Evolutionary conservation across 495 filamentous ascomycete species (phyloP).

Genomic region (Aspergillus haitiensis): DNA sequence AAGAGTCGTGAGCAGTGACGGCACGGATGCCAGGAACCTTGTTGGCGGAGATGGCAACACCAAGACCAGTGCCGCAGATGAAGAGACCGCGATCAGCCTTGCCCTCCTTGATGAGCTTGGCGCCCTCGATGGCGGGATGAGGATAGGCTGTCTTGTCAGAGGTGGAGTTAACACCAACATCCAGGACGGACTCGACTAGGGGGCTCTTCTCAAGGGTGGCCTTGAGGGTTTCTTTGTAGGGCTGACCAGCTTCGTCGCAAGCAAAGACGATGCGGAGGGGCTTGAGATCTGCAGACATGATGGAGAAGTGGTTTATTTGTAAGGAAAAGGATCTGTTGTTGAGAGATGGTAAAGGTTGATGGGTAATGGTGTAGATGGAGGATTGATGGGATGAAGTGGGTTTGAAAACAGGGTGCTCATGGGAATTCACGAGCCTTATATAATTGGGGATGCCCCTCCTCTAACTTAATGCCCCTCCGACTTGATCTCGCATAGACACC

Average conservation of each 20-base stretch:
- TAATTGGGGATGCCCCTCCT: background rate
- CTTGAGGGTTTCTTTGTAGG: slow-evolving; percentile 79
- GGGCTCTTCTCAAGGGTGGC: slow-evolving; percentile 65
- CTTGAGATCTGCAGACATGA: slow-evolving; percentile 42
- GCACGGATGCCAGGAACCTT: slow-evolving; percentile 83
- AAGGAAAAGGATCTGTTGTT: no score
- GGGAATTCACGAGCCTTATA: slow-evolving; percentile 1
- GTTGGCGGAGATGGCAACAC: slow-evolving; percentile 84
- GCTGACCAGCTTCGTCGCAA: slow-evolving; percentile 72
- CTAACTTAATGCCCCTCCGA: background rate
- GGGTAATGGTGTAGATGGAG: slow-evolving; percentile 1
- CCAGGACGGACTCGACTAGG: slow-evolving; percentile 65
- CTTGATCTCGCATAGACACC: background rate
- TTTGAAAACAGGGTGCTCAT: slow-evolving; percentile 1
- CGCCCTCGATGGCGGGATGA: slow-evolving; percentile 71
- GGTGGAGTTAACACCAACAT: slow-evolving; percentile 64
- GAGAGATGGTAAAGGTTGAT: background rate
- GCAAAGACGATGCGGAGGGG: slow-evolving; percentile 61
- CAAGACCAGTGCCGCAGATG: slow-evolving; percentile 85
- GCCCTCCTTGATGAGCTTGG: slow-evolving; percentile 64
- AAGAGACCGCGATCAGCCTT: slow-evolving; percentile 75
- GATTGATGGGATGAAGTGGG: background rate
- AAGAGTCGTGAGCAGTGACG: slow-evolving; percentile 84
- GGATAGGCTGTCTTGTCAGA: slow-evolving; percentile 83
- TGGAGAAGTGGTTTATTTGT: slow-evolving; percentile 4